Base-by-base conservation (phyloP, 768 basidiomycete species). In the Chalciporus chontae region DNA sequence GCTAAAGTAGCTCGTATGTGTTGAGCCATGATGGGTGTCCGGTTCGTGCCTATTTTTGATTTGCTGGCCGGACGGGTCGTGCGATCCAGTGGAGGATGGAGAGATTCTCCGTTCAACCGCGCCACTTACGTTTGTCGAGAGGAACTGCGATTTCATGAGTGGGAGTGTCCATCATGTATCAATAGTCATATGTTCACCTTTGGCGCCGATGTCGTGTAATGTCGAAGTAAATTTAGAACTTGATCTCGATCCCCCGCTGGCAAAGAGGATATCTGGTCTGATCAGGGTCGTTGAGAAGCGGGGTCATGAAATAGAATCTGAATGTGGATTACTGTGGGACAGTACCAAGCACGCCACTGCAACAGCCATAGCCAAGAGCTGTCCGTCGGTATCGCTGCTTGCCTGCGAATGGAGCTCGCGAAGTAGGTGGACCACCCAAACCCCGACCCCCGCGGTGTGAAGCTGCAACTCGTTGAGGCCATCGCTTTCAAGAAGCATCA, bases 401-500 rank as follows among this genome's bases (percentile, higher is more conserved):
- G 53, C 29, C 43, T 45, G 49, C 34, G 53, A 37, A 43, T 41
- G 37, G 11, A n/a, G 50, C 42, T 63, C 54, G 43, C 53, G 49
- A 52, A 70, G 55, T 3, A 65, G 47, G 41, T 49, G 52, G 15
- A 59, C 29, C 27, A 64, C 50, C 61, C 62, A 69, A 32, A 63
- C 43, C 11, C 71, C 52, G 54, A 81, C 73, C 26, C 71, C 69
- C 34, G 69, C 74, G 17, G 62, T 54, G 14, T 61, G 58, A 9
- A 84, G 70, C 21, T 81, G 76, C 19, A 52, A 59, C 48, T 73
- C 73, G 55, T 81, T 83, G 43, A 71, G 61, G 3, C 70, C 71
- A 32, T 74, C 73, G 55, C 76, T 77, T 60, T 87, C 85, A 27
- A 83, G 59, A n/a, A 80, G 59, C 78, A 85, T 83, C 53, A 81